A percentile compares a stretch with the other conserved stretches of the same genome.
These are phyloP conservation scores for Guyanaporus albipodus DNA, from an alignment of 768 basidiomycete genomes.

Conservation along the genomic window DNA sequence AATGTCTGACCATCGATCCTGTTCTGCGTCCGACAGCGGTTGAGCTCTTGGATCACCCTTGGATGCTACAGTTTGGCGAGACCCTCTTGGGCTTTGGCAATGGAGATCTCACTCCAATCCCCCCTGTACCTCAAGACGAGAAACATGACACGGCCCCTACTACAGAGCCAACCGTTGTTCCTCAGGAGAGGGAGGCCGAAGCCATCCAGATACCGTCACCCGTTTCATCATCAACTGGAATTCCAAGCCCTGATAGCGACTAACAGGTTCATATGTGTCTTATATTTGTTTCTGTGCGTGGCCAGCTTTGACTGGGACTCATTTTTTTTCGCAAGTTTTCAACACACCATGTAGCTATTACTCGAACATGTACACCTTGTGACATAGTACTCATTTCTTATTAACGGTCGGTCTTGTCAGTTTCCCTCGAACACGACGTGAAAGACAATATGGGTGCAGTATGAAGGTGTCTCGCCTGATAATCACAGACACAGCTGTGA, in stretches of 20 bases:
- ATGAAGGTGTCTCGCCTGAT: too few relatives aligned
- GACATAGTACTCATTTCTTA: conserved; percentile 4
- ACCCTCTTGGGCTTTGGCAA: conserved; percentile 66
- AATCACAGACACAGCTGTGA: too few relatives aligned
- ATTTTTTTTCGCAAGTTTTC: conserved; percentile 1
- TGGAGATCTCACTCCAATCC: conserved; percentile 49
- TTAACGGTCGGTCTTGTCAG: too few relatives aligned
- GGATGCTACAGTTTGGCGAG: conserved; percentile 84
- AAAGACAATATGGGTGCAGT: too few relatives aligned
- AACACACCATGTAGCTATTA: conserved; percentile 17
- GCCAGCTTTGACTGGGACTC: neutral
- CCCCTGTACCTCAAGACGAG: conserved; percentile 46
- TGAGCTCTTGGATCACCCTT: conserved; percentile 83
- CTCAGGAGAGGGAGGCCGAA: conserved; percentile 61
- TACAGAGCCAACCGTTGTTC: conserved; percentile 52
- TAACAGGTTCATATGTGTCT: conserved; percentile 6
- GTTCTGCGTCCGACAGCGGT: conserved; percentile 75
- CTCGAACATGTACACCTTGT: conserved; percentile 4
- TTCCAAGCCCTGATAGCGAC: conserved; percentile 28
- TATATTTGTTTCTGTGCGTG: neutral
- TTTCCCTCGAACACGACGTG: too few relatives aligned
- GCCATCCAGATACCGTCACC: conserved; percentile 50
- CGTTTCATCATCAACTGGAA: conserved; percentile 40
- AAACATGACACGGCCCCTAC: conserved; percentile 47
- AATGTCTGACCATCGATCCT: conserved; percentile 86